Evolutionary conservation across 2,329 filamentous ascomycete genomes (phyloP), one percentile per base, ranked within the genome.

Genomic region (Aspergillus fijiensis): DNA sequence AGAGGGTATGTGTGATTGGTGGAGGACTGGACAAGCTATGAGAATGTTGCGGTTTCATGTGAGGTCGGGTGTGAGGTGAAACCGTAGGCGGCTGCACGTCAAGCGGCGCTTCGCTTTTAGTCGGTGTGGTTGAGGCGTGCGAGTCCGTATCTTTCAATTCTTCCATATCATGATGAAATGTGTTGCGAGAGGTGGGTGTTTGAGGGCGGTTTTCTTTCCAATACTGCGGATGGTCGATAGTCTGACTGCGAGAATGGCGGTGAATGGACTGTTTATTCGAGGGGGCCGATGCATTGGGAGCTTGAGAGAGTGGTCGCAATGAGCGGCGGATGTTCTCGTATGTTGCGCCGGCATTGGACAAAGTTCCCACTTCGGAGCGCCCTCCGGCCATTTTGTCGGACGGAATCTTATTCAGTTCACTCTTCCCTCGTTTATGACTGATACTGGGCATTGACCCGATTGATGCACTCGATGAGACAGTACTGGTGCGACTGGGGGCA

Each of bases 271-370:
- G 67, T 64, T 73, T 76, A 19, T 63, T 59, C 23, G 65, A 61
- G 11, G 80, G 74, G 29, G 82, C 73, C 49, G 79, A 74, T 14
- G 79, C 64, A 57, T 81, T 84, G 3, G 89, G 88, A 1, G 85
- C 80, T 71, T 90, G 89, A 3, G 88, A 85, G 6, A 92, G 81
- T 25, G 90, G 90, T 52, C 91, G 87, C 61, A 96, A 80, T 23
- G 91, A 92, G 70, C 90, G 89, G 56, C 92, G 88, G 61, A 89
- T 84, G 66, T 84, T 88, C 66, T 85, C 86, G 71, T 92, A 93
- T 63, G 88, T 81, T 67, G 85, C 87, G 35, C 87, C 85, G n/a
- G 85, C 81, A 62, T 78, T 83, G 39, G 71, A 54, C 61, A 61
- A 65, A 47, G 31, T 64, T 51, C 61, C 63, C 53, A 51, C 54